Evolutionary conservation across 371 early-diverging fungal genomes (phyloP), one percentile per base, ranked within the genome.

Genomic region (Mucor sp.): DNA sequence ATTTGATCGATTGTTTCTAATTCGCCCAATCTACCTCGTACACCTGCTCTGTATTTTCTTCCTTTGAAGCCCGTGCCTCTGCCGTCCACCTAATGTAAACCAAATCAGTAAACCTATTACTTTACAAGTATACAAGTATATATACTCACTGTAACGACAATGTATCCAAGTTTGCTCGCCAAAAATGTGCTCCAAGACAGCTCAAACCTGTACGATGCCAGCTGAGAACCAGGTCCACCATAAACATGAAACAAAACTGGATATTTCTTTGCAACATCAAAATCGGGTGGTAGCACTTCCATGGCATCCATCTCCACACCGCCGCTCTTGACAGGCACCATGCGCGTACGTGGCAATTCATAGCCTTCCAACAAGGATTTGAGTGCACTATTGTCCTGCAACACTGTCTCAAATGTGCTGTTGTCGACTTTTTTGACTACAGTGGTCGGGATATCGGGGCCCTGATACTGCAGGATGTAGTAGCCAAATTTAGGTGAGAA

Each of bases 181-280:
- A 93, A 86, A 57, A 92, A 87, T 6, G 86, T 85, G 48, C 90
- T 87, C 81, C 91, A 91, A 70, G 89, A 89, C 17, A 92, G 76
- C 14, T 72, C 71, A 70, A 89, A 95, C 56, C 73, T 68, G 15
- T 87, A 84, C 17, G 85, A 79, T 9, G 91, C 97, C 27, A 88
- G 65, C 73, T 98, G 97, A 28, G 95, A 95, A 63, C 87, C 88
- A 11, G 97, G 97, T 0, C 98, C 98, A 23, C 96, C 97, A 67
- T 95, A 96, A n/a, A 93, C 91, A 69, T 87, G 85, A 76, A 96
- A 90, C 28, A 96, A 67, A 11, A 96, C 93, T 14, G 94, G 95
- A 66, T 97, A 95, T 11, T 78, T 71, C 14, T 76, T 80, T n/a
- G 71, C 74, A 5, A 80, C 78, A 53, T 95, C 87, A 74, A 97